These are phyloP conservation scores for Cylindrodendrum hubeiense DNA, from an alignment of 2,329 filamentous ascomycete genomes.

Conservation along the genomic window DNA sequence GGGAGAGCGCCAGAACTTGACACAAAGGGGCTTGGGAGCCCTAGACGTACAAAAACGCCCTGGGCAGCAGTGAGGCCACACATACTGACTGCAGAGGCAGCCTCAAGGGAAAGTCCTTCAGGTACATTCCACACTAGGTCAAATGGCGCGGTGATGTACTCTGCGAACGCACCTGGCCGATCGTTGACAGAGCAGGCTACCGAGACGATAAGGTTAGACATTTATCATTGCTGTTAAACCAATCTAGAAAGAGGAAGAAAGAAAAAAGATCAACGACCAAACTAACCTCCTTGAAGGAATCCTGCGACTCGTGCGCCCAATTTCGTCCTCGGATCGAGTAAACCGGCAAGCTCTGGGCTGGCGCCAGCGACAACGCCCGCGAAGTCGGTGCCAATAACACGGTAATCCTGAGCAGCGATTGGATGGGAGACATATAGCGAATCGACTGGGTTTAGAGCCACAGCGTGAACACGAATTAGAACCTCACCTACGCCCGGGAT, in stretches of 20 bases:
- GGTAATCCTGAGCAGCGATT: conserved; percentile 44
- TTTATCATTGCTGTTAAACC: background rate
- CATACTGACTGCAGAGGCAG: conserved; percentile 55
- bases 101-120: conserved; percentile 45
- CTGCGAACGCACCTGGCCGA: conserved; percentile 59
- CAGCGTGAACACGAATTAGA: conserved; percentile 38
- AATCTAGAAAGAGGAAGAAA: background rate
- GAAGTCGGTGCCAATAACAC: conserved; percentile 56
- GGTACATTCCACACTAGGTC: conserved; percentile 56
- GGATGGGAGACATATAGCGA: conserved; percentile 51
- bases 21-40: conserved; percentile 50
- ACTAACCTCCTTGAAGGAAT: conserved; percentile 55
- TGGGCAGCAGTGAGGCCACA: conserved; percentile 59
- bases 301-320: conserved; percentile 52
- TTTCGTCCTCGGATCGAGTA: conserved; percentile 22
- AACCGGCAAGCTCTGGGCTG: conserved; percentile 23
- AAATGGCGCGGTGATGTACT: conserved; percentile 50
- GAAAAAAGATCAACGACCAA: background rate
- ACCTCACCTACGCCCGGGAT: conserved; percentile 30
- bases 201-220: rapidly evolving
- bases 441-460: conserved; percentile 47
- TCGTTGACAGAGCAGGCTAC: conserved; percentile 55
- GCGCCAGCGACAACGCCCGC: conserved; percentile 48
- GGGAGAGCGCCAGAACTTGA: rapidly evolving
- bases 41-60: conserved; percentile 53